phyloP scores from a whole-genome alignment of 805 yeast genomes.

The Cyberlindnera xishuangbannaensis region DNA sequence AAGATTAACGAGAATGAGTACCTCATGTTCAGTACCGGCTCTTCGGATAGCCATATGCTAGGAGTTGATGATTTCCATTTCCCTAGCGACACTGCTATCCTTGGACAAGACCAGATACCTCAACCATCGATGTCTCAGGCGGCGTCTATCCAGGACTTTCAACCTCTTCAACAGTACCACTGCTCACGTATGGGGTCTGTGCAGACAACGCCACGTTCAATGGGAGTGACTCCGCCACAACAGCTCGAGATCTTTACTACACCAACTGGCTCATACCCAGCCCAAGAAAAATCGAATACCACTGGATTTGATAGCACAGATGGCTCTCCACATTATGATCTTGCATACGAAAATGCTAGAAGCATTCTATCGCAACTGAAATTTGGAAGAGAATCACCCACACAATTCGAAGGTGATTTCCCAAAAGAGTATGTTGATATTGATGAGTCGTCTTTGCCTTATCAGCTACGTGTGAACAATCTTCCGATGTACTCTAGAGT shows the following conservation, averaged over 20 bases:
- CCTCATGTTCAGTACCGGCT: too few species aligned
- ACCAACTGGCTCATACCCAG: constrained; percentile 10
- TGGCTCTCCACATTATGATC: constrained; percentile 10
- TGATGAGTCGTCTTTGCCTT: constrained; percentile 30
- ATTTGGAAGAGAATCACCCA: constrained; percentile 22
- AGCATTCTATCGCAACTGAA: constrained; percentile 19
- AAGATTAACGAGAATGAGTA: constrained; percentile 22
- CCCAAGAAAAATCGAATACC: too few species aligned
- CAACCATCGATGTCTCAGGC: too few species aligned
- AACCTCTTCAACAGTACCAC: constrained; percentile 1
- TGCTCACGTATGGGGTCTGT: neutral
- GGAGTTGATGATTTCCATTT: constrained; percentile 4
- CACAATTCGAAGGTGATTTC: constrained; percentile 19
- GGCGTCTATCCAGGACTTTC: too few species aligned
- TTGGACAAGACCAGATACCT: too few species aligned
- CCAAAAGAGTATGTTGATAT: constrained; percentile 26
- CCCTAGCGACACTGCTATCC: constrained; percentile 1
- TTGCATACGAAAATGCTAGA: constrained; percentile 23
- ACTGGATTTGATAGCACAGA: neutral
- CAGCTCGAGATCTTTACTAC: constrained; percentile 14
- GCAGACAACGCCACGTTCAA: constrained; percentile 5
- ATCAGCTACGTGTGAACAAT: constrained; percentile 47
- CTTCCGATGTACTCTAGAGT: constrained; percentile 84
- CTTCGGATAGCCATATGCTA: constrained; percentile 7
- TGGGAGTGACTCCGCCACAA: constrained; percentile 4